Evolutionary conservation across 2,329 filamentous ascomycete genomes (phyloP).

Genomic region (Sporothrix humicola): DNA sequence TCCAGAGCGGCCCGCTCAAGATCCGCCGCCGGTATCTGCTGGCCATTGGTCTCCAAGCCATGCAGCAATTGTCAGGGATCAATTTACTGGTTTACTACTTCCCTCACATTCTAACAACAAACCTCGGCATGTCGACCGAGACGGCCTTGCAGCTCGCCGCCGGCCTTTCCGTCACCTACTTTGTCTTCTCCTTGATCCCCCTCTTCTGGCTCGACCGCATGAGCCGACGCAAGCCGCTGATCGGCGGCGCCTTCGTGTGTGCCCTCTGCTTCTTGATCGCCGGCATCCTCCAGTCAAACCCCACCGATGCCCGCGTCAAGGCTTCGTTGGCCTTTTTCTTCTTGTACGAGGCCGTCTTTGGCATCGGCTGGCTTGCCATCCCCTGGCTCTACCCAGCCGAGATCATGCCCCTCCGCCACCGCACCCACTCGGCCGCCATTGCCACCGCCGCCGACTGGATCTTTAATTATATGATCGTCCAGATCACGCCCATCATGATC

Average conservation of each 20-base stretch:
- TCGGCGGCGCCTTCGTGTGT: constrained; percentile 53
- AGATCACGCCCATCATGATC: constrained; percentile 66
- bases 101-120: constrained; percentile 36
- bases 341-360: constrained; percentile 60
- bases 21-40: constrained; percentile 45
- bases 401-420: constrained; percentile 57
- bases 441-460: constrained; percentile 50
- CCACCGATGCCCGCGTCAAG: constrained; percentile 45
- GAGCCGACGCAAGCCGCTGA: constrained; percentile 39
- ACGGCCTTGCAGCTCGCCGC: constrained; percentile 37
- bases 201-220: constrained; percentile 39
- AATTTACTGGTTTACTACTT: constrained; percentile 38
- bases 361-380: constrained; percentile 59
- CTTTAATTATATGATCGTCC: constrained; percentile 62
- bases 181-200: constrained; percentile 34
- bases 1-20: constrained; percentile 33
- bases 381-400: constrained; percentile 66
- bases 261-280: constrained; percentile 12
- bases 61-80: constrained; percentile 52
- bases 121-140: constrained; percentile 36
- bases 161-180: constrained; percentile 13
- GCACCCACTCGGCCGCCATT: constrained; percentile 64
- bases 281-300: not conserved
- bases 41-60: constrained; percentile 37
- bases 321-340: constrained; percentile 52